Conservation (phyloP, 1,284 basidiomycete genomes). For the Amylostereum areolatum region DNA sequence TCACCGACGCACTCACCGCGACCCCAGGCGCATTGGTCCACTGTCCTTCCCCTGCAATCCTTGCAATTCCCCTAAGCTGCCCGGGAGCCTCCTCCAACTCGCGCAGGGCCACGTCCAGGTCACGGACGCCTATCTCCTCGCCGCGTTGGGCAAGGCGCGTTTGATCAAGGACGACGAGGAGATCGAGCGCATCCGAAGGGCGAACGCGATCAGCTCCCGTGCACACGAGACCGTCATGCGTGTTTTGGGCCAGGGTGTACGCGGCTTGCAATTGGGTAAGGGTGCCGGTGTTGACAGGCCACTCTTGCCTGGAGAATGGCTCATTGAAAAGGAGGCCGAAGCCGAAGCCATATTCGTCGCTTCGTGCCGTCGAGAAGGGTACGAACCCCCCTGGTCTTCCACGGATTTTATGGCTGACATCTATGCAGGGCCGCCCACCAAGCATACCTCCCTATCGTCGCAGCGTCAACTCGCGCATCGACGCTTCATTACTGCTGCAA, state of each 20-base stretch:
- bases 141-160: slow-evolving; percentile 72
- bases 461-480: slow-evolving; percentile 75
- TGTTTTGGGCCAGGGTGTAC: slow-evolving; percentile 74
- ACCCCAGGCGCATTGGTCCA: slow-evolving; percentile 58
- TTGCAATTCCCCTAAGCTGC: slow-evolving; percentile 49
- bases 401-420: too few relatives aligned
- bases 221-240: slow-evolving; percentile 90
- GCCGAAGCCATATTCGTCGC: slow-evolving; percentile 90
- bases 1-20: slow-evolving; percentile 49
- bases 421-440: slow-evolving; percentile 66
- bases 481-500: slow-evolving; percentile 90
- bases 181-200: slow-evolving; percentile 67
- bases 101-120: slow-evolving; percentile 31
- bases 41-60: slow-evolving; percentile 51
- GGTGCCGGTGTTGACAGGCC: slow-evolving; percentile 47
- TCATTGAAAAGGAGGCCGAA: slow-evolving; percentile 85
- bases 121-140: slow-evolving; percentile 57
- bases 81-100: slow-evolving; percentile 34
- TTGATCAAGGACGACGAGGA: slow-evolving; percentile 73
- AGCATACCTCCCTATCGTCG: slow-evolving; percentile 88
- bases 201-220: slow-evolving; percentile 78
- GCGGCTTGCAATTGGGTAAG: slow-evolving; percentile 38
- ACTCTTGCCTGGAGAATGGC: slow-evolving; percentile 69
- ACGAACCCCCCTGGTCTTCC: slow-evolving; percentile 17
- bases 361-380: slow-evolving; percentile 82